These are phyloP conservation scores for Paracamarosporium sp. DNA, from an alignment of 2,329 filamentous ascomycete species.

Conservation along the genomic window DNA sequence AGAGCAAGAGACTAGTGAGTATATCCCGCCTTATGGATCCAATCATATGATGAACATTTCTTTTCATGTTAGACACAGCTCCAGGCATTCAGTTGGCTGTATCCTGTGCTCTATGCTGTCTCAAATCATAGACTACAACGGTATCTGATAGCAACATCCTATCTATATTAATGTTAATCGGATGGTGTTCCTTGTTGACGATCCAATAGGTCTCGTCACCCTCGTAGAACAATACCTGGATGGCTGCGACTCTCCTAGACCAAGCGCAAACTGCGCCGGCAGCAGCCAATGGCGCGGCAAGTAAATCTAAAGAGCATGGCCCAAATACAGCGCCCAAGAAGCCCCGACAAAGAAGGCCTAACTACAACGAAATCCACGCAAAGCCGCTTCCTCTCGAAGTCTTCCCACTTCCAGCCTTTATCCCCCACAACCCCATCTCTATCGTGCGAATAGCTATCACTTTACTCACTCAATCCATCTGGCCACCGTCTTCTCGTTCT, in stretches of 20 bases:
- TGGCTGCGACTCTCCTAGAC: conserved; percentile 7
- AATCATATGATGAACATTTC: conserved; percentile 31
- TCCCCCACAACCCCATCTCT: conserved; percentile 91
- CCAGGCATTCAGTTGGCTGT: conserved; percentile 42
- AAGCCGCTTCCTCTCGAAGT: conserved; percentile 81
- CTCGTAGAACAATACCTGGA: not conserved
- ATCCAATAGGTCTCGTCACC: conserved; percentile 17
- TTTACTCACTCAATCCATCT: conserved; percentile 76
- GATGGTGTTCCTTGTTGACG: not conserved
- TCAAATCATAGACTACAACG: conserved; percentile 48
- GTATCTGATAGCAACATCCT: conserved; percentile 50
- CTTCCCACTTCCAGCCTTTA: conserved; percentile 84
- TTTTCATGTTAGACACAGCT: conserved; percentile 32
- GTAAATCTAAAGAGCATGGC: conserved; percentile 18
- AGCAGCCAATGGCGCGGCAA: conserved; percentile 10
- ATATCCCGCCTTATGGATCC: conserved; percentile 2
- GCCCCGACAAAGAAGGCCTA: conserved; percentile 52
- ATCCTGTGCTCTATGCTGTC: conserved; percentile 38
- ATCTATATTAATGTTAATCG: no score
- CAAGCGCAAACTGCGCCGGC: not conserved
- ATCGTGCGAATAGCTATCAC: conserved; percentile 79
- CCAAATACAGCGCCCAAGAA: conserved; percentile 28
- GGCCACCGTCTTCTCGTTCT: conserved; percentile 69
- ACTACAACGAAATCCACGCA: conserved; percentile 77
- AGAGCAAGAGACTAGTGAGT: not conserved